phyloP scores from a whole-genome alignment of 2,329 filamentous ascomycete genomes.

The Hypoxylon rubiginosum region DNA sequence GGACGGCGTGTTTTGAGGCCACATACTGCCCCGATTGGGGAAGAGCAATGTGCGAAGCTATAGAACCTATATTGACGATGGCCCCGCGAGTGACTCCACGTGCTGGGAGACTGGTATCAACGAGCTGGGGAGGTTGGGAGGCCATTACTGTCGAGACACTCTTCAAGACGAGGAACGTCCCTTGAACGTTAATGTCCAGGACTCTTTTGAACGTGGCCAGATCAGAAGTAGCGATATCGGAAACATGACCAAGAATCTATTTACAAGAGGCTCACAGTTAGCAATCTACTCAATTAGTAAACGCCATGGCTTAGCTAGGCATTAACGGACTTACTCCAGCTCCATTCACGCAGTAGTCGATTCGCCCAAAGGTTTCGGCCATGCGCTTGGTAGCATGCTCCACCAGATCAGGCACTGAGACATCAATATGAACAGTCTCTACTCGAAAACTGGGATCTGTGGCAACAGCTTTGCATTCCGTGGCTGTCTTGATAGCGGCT shows the following conservation, averaged over 20 bases:
- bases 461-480: slow-evolving; percentile 6
- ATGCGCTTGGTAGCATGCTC: slow-evolving; percentile 6
- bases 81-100: slow-evolving; percentile 29
- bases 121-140: slow-evolving; percentile 24
- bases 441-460: slow-evolving; percentile 18
- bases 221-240: no score
- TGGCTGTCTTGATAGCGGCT: slow-evolving; percentile 1
- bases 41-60: neutral
- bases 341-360: slow-evolving; percentile 33
- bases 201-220: slow-evolving; percentile 24
- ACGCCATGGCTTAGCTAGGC: no score
- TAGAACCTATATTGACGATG: slow-evolving; percentile 33
- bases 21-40: slow-evolving; percentile 22
- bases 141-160: slow-evolving; percentile 29
- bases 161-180: slow-evolving; percentile 36
- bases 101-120: slow-evolving; percentile 4
- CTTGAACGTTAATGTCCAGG: slow-evolving; percentile 25
- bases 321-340: slow-evolving; percentile 28
- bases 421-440: slow-evolving; percentile 22
- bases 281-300: no score
- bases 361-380: slow-evolving; percentile 10
- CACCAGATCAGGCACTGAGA: slow-evolving; percentile 14
- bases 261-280: no score
- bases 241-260: no score
- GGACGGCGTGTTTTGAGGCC: slow-evolving; percentile 31